Evolutionary conservation across 305 asterid genomes (phyloP), one percentile per base, ranked within the genome.

Genomic region (Fraxinus angustifolia): DNA sequence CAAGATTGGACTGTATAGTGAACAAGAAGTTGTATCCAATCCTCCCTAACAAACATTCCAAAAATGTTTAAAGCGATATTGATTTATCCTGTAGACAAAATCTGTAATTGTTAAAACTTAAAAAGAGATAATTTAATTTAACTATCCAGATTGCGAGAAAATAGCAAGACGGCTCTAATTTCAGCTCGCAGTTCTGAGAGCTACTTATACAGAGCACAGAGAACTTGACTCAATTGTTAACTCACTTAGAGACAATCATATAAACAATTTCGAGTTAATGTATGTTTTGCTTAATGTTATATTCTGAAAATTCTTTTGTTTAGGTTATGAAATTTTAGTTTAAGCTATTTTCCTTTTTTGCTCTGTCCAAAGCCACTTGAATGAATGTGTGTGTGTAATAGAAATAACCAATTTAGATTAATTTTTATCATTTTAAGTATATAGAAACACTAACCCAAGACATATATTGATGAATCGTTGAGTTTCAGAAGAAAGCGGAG

Each of bases 401-500:
- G 21, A 14, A n/a, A 14, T n/a, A 53, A 53, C 26, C 65, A 53
- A 53, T 53, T 53, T 5, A 53, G 65, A 53, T 53, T 5, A 0
- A 2, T n/a, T 36, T 70, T 74, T 38, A 50, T 34, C 38, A 53
- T 34, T 79, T 50, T 56, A 65, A 75, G 85, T 65, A 56, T 84
- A 78, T 82, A 83, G 65, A 23, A 77, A 83, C 73, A 87, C 98
- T 90, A 72, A 96, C 99, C 98, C 94, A 70, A 96, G 95, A 84
- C 99, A 94, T 83, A 96, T 93, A 88, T 96, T 94, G 87, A 94
- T 96, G 87, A 96, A 96, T 87, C 98, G 92, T 85, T 96, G 99
- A 81, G 98, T 96, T 85, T 93, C 98, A 30, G 88, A 91, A 7
- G 98, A 94, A 87, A 96, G 97, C 50, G 99, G 98, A 85, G 99